Evolutionary conservation across 306 rosid species (phyloP).

Genomic region (Psophocarpus tetragonolobus): DNA sequence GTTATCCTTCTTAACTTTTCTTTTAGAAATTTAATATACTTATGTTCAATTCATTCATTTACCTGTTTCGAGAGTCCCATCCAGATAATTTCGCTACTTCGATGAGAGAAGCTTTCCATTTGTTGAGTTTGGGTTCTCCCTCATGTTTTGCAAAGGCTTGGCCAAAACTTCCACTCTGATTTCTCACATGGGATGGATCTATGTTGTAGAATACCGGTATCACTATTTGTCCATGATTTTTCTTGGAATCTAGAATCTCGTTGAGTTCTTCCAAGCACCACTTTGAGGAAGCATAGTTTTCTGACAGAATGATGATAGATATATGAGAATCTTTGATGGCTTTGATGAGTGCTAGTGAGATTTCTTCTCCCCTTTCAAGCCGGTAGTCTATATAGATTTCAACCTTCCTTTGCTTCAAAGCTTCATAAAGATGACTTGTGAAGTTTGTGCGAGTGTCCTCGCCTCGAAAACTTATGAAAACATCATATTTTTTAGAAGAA

Average conservation of each 20-base stretch:
- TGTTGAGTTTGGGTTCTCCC: not conserved
- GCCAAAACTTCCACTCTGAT: not conserved
- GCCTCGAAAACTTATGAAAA: conserved; percentile 23
- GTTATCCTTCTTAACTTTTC: no score
- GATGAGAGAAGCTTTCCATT: not conserved
- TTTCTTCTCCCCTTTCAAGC: conserved; percentile 27
- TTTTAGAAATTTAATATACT: no score
- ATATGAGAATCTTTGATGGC: conserved; percentile 24
- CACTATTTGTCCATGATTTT: not conserved
- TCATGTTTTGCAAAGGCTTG: not conserved
- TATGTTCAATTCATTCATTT: no score
- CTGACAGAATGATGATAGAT: no score
- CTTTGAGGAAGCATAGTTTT: no score
- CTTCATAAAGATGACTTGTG: no score
- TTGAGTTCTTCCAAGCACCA: not conserved
- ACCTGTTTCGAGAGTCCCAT: no score
- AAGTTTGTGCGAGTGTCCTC: no score
- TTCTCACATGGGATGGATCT: not conserved
- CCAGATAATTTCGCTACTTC: no score
- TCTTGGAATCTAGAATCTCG: not conserved
- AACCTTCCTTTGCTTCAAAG: no score
- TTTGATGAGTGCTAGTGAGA: not conserved
- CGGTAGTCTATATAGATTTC: no score
- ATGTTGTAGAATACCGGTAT: not conserved
- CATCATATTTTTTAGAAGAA: not conserved